phyloP scores from a whole-genome alignment of 345 rosid genomes.

The Reutealis trisperma region DNA sequence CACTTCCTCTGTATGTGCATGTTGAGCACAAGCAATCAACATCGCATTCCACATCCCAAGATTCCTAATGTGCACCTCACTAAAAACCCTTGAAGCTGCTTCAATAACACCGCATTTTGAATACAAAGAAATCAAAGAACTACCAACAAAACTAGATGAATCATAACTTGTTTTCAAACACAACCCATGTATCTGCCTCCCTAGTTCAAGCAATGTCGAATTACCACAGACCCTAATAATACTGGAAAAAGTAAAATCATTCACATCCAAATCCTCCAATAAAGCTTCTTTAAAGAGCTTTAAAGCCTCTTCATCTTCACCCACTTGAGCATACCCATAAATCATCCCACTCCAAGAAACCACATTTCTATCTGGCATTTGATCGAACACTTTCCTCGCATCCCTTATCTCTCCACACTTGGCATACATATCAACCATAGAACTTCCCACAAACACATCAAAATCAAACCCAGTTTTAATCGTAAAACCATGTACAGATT shows the following conservation, averaged over 20 bases:
- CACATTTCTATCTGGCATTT: constrained; percentile 81
- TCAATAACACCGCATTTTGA: constrained; percentile 74
- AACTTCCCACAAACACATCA: constrained; percentile 83
- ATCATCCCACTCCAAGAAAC: constrained; percentile 98
- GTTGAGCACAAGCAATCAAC: constrained; percentile 85
- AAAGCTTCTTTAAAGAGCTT: constrained; percentile 65
- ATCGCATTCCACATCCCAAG: constrained; percentile 91
- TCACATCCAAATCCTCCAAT: constrained; percentile 54
- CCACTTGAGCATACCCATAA: constrained; percentile 72
- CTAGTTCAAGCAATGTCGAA: constrained; percentile 73
- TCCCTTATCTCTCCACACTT: constrained; percentile 61
- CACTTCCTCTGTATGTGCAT: constrained; percentile 48
- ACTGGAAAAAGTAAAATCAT: constrained; percentile 82
- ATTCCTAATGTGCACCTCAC: constrained; percentile 55
- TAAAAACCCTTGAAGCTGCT: constrained; percentile 58
- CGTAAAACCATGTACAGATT: constrained; percentile 59
- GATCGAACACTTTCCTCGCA: constrained; percentile 73
- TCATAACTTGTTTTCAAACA: constrained; percentile 72
- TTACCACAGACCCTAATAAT: constrained; percentile 72
- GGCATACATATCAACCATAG: constrained; percentile 80
- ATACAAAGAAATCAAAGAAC: constrained; percentile 77
- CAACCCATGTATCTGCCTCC: constrained; percentile 81
- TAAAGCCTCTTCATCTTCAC: constrained; percentile 71
- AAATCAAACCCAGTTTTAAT: constrained; percentile 59
- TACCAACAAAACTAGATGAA: constrained; percentile 70